Conservation (phyloP, 306 rosid species). For the Vicia sativa region DNA sequence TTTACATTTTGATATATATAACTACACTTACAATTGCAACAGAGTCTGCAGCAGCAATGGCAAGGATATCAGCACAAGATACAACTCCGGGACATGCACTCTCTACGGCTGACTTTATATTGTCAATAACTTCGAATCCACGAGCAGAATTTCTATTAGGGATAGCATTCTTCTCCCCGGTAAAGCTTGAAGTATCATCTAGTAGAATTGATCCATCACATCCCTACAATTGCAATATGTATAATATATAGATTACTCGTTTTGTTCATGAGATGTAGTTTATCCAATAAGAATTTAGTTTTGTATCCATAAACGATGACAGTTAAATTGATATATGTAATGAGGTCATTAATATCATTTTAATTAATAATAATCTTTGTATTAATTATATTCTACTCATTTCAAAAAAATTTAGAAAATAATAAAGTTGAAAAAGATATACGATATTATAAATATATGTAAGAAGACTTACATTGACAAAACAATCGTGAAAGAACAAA, state of each 20-base stretch:
- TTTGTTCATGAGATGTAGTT: too few species aligned
- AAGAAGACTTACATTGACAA: conserved; percentile 60
- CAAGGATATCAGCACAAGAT: conserved; percentile 86
- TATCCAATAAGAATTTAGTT: too few species aligned
- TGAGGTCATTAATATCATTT: too few species aligned
- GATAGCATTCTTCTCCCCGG: conserved; percentile 78
- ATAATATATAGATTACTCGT: background rate
- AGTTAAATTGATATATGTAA: too few species aligned
- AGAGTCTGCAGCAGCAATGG: conserved; percentile 76
- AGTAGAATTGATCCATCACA: conserved; percentile 87
- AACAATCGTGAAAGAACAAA: conserved; percentile 83
- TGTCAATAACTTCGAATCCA: conserved; percentile 75
- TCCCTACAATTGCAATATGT: conserved; percentile 51
- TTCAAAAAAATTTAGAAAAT: too few species aligned
- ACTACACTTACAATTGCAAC: conserved; percentile 52
- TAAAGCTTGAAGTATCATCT: conserved; percentile 78
- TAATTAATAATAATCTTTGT: too few species aligned
- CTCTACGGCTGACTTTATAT: conserved; percentile 76
- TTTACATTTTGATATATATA: background rate
- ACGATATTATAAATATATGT: background rate
- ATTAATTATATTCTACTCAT: too few species aligned
- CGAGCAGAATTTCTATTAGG: conserved; percentile 80
- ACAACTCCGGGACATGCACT: conserved; percentile 74
- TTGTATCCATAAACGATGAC: too few species aligned
- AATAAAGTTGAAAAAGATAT: background rate